Base-by-base conservation (phyloP, 805 yeast species). In the Wilhelminamyces savonicus region DNA sequence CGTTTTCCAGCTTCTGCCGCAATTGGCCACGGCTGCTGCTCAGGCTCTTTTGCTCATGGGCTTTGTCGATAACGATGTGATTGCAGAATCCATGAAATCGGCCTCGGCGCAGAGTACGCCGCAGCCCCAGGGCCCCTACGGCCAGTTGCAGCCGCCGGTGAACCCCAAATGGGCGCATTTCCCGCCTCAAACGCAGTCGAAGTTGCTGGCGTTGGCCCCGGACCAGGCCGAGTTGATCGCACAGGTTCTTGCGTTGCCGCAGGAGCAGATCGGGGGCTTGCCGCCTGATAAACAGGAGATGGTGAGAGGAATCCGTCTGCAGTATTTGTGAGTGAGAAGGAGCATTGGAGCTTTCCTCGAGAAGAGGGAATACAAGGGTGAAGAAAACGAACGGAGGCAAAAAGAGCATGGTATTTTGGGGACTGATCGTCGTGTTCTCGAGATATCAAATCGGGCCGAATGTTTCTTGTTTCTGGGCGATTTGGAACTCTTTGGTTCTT, bases 41-140 rank as follows among this genome's bases (percentile, higher is more conserved):
- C 92, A 82, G 49, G 82, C 87, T 2, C 59, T 82, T 37, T 56
- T 82, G 13, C 62, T 81, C 27, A 82, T 82, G 88, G 94, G 92
- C 1, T 66, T 82, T 24, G 74, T 82, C 14, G 83, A 81, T 48
- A 64, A 69, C 22, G 76, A 74, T 26, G 81, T 78, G n/a, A 74
- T 82, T n/a, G 66, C 67, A 21, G 73, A 76, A 36, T 74, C 83
- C 4, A 51, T 65, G 59, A 58, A 55, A 21, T 37, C 60, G 3
- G 54, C 50, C 2, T 30, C 47, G 3, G 28, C 35, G 7, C 25
- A 46, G 7, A 32, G 44, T 8, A 34, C 35, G n/a, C 43, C 53
- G 2, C 43, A 32, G 31, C 46, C 36, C 14, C 36, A 32, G 17
- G 13, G 13, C 13, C 13, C 15, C 14, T 25, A 30, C 23, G 26